These are phyloP conservation scores for Metarhizium sp. DNA, from an alignment of 2,329 filamentous ascomycete species.

Conservation along the genomic window DNA sequence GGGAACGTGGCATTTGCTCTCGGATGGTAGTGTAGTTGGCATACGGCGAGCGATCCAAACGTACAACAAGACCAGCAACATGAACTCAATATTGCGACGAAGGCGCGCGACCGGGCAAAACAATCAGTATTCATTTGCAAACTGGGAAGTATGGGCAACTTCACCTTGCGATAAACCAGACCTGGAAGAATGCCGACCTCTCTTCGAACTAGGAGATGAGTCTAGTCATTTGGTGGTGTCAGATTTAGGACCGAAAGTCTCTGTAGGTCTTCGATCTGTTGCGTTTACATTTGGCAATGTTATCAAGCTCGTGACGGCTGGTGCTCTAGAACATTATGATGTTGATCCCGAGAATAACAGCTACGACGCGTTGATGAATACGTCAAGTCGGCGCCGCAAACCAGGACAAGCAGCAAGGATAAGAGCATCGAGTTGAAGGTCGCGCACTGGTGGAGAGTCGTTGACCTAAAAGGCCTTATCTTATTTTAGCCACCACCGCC, in stretches of 20 bases:
- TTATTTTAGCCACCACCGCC: no score
- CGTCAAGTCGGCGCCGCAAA: conserved; percentile 30
- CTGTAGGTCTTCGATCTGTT: conserved; percentile 54
- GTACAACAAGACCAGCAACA: not conserved
- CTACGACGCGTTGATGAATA: conserved; percentile 22
- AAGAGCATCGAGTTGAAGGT: conserved; percentile 7
- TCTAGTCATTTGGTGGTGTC: conserved; percentile 53
- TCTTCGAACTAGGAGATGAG: conserved; percentile 30
- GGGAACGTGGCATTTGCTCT: conserved; percentile 55
- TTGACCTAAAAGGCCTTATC: not conserved
- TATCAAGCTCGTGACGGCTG: conserved; percentile 61
- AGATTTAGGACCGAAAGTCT: conserved; percentile 53
- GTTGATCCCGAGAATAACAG: conserved; percentile 20
- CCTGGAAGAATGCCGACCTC: conserved; percentile 34
- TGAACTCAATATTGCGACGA: not conserved
- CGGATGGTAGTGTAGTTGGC: conserved; percentile 52
- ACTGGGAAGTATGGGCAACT: conserved; percentile 48
- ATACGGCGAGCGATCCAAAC: conserved; percentile 37
- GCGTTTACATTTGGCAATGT: conserved; percentile 64
- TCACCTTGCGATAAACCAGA: conserved; percentile 34
- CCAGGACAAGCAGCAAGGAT: conserved; percentile 13
- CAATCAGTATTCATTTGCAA: conserved; percentile 3
- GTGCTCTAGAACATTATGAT: conserved; percentile 53
- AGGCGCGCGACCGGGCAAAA: not conserved
- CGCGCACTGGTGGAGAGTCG: not conserved